Percentiles rank a stretch among this genome's conserved stretches.
These are phyloP conservation scores for Helotiales sp. DNA, from an alignment of 2,329 filamentous ascomycete species.

Conservation along the genomic window DNA sequence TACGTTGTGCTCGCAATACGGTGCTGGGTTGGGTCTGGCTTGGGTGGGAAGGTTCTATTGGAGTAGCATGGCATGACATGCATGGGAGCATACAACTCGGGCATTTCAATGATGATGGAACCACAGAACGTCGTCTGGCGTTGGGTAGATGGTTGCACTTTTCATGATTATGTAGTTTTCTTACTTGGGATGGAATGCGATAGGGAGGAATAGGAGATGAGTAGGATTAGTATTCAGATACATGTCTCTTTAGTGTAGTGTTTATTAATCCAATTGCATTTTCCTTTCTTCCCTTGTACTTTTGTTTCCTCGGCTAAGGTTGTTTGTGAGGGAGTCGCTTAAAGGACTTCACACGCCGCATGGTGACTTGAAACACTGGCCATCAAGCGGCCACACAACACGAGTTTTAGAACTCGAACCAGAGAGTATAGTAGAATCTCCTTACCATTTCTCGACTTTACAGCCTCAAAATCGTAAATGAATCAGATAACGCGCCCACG, in stretches of 20 bases:
- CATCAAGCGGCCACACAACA: background rate
- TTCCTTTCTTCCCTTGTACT: background rate
- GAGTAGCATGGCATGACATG: constrained; percentile 2
- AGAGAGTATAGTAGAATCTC: no score
- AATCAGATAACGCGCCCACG: background rate
- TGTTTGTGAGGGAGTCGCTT: background rate
- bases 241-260: background rate
- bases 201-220: background rate
- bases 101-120: constrained; percentile 14
- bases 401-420: no score
- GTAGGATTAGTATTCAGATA: background rate
- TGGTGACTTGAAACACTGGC: background rate
- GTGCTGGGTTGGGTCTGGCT: background rate
- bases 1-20: background rate
- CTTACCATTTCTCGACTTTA: background rate
- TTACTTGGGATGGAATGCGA: background rate
- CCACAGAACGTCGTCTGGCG: constrained; percentile 4
- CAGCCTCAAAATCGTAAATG: no score
- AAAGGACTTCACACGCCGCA: background rate
- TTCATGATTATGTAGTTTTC: background rate
- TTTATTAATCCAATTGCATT: background rate
- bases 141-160: background rate
- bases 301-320: background rate
- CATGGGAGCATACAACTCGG: constrained; percentile 1
- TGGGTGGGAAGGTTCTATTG: background rate